Conservation (phyloP, 768 basidiomycete species). For the Lactarius indigo region DNA sequence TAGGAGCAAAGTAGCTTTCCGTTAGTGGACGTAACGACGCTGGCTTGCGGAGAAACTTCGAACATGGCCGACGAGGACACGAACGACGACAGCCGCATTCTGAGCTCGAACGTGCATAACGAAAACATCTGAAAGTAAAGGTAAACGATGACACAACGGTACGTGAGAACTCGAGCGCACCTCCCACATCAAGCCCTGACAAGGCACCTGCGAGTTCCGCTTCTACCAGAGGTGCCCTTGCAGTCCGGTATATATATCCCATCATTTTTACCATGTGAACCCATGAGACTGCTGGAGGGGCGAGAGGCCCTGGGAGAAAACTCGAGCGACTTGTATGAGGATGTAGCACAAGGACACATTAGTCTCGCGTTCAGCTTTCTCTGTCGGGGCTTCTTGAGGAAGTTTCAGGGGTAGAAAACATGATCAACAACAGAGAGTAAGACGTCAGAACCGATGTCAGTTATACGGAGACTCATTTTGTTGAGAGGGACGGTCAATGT, state of each 20-base stretch:
- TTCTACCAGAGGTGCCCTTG: neutral
- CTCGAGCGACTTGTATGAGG: neutral
- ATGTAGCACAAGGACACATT: slow-evolving; percentile 3
- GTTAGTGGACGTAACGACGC: slow-evolving; percentile 35
- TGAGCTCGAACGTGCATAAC: slow-evolving; percentile 14
- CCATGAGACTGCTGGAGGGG: slow-evolving; percentile 1
- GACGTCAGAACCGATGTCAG: neutral
- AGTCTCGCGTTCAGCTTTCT: neutral
- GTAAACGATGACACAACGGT: too few species aligned
- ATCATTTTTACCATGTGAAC: slow-evolving; percentile 7
- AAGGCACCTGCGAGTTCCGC: neutral
- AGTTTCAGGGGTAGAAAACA: slow-evolving; percentile 16
- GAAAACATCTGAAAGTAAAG: slow-evolving; percentile 7
- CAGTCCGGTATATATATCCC: neutral
- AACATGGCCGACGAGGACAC: slow-evolving; percentile 24
- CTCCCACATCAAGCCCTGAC: neutral
- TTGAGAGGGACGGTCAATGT: neutral
- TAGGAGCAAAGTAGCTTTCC: slow-evolving; percentile 33
- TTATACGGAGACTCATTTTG: neutral
- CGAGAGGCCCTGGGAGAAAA: neutral
- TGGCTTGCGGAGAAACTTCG: slow-evolving; percentile 39
- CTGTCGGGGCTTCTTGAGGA: slow-evolving; percentile 3
- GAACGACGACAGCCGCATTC: slow-evolving; percentile 10
- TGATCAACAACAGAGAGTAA: slow-evolving; percentile 9
- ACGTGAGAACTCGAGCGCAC: neutral